These are phyloP conservation scores for Exophiala calicioides DNA, from an alignment of 2,329 filamentous ascomycete genomes.

Conservation along the genomic window DNA sequence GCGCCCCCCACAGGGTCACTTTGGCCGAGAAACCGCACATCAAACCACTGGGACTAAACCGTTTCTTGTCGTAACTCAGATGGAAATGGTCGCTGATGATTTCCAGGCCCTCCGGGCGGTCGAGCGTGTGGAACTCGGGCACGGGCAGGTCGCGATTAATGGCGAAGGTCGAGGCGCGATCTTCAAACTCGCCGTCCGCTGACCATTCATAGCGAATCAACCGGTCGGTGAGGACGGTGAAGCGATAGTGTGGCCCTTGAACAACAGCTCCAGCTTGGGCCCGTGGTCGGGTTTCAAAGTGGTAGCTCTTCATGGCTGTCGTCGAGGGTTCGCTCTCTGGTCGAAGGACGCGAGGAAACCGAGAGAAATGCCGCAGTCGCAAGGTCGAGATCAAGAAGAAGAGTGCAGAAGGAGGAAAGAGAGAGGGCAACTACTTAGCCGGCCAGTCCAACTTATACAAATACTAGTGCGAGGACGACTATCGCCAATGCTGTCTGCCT, in stretches of 20 bases:
- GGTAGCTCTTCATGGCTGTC: slow-evolving; percentile 31
- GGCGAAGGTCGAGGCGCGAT: slow-evolving; percentile 64
- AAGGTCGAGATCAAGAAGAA: too few relatives aligned
- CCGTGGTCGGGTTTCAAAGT: slow-evolving; percentile 41
- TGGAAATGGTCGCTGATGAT: slow-evolving; percentile 59
- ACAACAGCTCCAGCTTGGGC: slow-evolving; percentile 51
- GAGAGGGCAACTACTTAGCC: too few relatives aligned
- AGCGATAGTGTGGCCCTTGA: slow-evolving; percentile 56
- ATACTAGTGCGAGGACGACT: too few relatives aligned
- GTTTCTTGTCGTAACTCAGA: slow-evolving; percentile 59
- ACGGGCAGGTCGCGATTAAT: slow-evolving; percentile 44
- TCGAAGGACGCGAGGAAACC: slow-evolving; percentile 1
- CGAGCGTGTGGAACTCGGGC: slow-evolving; percentile 37
- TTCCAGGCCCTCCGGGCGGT: slow-evolving; percentile 50
- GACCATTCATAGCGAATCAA: slow-evolving; percentile 65
- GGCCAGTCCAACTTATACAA: too few relatives aligned
- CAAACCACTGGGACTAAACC: slow-evolving; percentile 56
- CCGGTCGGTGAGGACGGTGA: slow-evolving; percentile 59
- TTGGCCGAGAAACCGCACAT: slow-evolving; percentile 45
- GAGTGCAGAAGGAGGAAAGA: too few relatives aligned
- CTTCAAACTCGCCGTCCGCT: slow-evolving; percentile 60
- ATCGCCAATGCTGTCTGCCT: too few relatives aligned
- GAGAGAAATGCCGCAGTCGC: not conserved
- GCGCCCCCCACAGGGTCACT: slow-evolving; percentile 42
- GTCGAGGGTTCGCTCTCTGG: too few relatives aligned